Conservation (phyloP, 1,139 yeast species). For the Hyphopichia pseudoburtonii region DNA sequence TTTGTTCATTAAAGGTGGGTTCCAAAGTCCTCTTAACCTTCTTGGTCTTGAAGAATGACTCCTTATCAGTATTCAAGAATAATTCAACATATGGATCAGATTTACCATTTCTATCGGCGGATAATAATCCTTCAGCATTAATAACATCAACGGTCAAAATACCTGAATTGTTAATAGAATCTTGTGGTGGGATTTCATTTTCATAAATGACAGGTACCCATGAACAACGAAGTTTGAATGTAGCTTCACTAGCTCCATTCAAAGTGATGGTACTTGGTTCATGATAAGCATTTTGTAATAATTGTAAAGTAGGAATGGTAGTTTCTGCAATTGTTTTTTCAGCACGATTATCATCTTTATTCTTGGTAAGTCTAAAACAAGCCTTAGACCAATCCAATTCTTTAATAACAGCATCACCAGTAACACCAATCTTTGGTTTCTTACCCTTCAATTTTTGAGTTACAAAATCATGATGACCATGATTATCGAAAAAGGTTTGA, state of each 20-base stretch:
- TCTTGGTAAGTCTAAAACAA: conserved; percentile 59
- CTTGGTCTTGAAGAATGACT: conserved; percentile 68
- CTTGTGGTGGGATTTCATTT: conserved; percentile 66
- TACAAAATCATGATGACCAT: conserved; percentile 59
- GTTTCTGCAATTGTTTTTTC: conserved; percentile 64
- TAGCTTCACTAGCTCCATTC: conserved; percentile 45
- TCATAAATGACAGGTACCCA: conserved; percentile 74
- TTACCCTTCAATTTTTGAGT: conserved; percentile 46
- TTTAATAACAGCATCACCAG: conserved; percentile 72
- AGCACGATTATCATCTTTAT: conserved; percentile 51
- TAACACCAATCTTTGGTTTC: conserved; percentile 47
- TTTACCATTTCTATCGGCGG: conserved; percentile 73
- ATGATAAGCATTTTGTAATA: conserved; percentile 65
- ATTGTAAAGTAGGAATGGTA: conserved; percentile 64
- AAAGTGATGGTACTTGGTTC: conserved; percentile 53
- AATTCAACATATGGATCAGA: conserved; percentile 88
- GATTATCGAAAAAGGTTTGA: conserved; percentile 75
- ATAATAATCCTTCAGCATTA: conserved; percentile 67
- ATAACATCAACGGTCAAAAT: conserved; percentile 60
- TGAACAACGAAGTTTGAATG: conserved; percentile 61
- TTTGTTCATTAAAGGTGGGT: conserved; percentile 80
- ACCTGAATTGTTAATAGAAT: conserved; percentile 78
- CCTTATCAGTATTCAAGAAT: conserved; percentile 59
- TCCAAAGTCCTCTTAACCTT: conserved; percentile 80
- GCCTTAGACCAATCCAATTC: conserved; percentile 76